A percentile compares a stretch with the other conserved stretches of the same genome.
Evolutionary conservation across 2,329 filamentous ascomycete genomes (phyloP).

Genomic region (Esteya vermicola): DNA sequence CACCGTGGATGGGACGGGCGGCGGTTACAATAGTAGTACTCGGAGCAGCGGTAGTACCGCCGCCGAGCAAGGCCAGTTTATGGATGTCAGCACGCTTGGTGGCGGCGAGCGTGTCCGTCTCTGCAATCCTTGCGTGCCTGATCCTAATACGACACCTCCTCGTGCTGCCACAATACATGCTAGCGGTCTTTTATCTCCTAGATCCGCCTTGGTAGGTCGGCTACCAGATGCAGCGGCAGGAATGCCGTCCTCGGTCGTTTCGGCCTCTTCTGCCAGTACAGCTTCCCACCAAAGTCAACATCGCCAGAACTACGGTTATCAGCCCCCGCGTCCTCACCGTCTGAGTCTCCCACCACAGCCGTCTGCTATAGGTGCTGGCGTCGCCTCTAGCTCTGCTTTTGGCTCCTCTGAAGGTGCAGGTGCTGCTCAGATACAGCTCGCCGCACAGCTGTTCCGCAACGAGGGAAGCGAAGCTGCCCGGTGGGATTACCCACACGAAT

Average conservation of each 20-base stretch:
- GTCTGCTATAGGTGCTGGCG: background rate
- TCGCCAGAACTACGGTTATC: background rate
- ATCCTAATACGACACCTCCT: conserved; percentile 44
- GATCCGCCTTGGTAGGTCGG: no score
- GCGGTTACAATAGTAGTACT: no score
- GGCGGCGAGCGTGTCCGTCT: conserved; percentile 45
- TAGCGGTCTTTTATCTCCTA: no score
- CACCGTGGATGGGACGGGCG: conserved; percentile 12
- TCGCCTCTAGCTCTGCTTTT: background rate
- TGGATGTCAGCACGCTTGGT: conserved; percentile 19
- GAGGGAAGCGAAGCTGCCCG: no score
- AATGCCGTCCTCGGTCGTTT: background rate
- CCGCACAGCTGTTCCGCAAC: no score
- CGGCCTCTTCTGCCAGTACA: background rate
- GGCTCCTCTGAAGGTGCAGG: no score
- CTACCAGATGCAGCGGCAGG: no score
- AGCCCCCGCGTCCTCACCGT: conserved; percentile 5
- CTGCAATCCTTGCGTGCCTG: conserved; percentile 48
- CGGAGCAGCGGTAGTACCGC: conserved; percentile 24
- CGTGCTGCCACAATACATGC: no score
- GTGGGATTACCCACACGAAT: no score
- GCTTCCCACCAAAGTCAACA: background rate
- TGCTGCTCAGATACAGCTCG: no score
- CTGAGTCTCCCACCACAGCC: conserved; percentile 20
- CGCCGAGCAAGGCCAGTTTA: background rate